Evolutionary conservation across 805 yeast species (phyloP).

Genomic region (Dipodascus geniculatus): DNA sequence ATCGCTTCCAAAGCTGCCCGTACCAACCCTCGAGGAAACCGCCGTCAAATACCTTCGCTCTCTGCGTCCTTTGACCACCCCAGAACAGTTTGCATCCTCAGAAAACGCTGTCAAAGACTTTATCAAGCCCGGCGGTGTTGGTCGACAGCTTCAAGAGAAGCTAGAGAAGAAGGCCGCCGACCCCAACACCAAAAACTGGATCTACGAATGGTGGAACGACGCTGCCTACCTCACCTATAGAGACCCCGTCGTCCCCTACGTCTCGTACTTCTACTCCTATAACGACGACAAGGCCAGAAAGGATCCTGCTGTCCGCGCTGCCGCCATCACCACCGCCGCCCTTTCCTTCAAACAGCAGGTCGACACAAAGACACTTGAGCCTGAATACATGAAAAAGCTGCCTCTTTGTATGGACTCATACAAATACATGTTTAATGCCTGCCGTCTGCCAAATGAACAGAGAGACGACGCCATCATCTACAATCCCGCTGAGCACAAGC

Average conservation of each 20-base stretch:
- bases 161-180: slow-evolving; percentile 44
- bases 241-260: slow-evolving; percentile 92
- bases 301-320: slow-evolving; percentile 45
- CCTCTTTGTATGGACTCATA: slow-evolving; percentile 96
- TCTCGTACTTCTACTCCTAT: slow-evolving; percentile 81
- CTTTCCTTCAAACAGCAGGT: slow-evolving; percentile 54
- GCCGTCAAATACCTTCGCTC: slow-evolving; percentile 57
- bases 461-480: slow-evolving; percentile 17
- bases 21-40: slow-evolving; percentile 69
- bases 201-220: slow-evolving; percentile 86
- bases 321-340: slow-evolving; percentile 58
- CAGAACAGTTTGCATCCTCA: slow-evolving; percentile 42
- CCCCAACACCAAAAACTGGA: slow-evolving; percentile 67
- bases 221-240: slow-evolving; percentile 83
- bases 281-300: slow-evolving; percentile 39
- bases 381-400: slow-evolving; percentile 61
- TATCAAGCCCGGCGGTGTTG: slow-evolving; percentile 45
- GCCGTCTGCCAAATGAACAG: slow-evolving; percentile 50
- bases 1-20: slow-evolving; percentile 73
- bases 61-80: slow-evolving; percentile 51
- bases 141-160: slow-evolving; percentile 57
- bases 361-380: slow-evolving; percentile 62
- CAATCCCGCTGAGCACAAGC: slow-evolving; percentile 40
- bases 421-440: slow-evolving; percentile 80
- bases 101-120: slow-evolving; percentile 54